A percentile compares a stretch with the other conserved stretches of the same genome.
Conservation (phyloP, 495 filamentous ascomycete species). For the Penicillium pancosmium region DNA sequence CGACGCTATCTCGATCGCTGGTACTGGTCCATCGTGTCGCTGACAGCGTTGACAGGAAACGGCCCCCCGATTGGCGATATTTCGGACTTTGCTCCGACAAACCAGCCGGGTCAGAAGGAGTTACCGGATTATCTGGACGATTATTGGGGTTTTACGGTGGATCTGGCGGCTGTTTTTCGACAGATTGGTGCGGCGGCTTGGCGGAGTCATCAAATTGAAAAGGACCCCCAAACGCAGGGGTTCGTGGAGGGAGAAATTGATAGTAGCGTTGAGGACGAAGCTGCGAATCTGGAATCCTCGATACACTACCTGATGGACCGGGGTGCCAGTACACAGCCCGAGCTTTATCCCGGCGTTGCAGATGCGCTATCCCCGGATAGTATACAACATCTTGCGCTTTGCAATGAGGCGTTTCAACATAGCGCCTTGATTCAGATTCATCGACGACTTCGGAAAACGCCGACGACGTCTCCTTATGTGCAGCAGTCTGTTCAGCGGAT, state of each 20-base stretch:
- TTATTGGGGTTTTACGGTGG: constrained; percentile 51
- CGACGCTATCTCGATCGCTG: constrained; percentile 49
- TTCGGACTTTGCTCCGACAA: constrained; percentile 21
- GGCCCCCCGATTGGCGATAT: constrained; percentile 45
- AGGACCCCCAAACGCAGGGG: constrained; percentile 6
- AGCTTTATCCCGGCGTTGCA: constrained; percentile 45
- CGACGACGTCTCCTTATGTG: constrained; percentile 36
- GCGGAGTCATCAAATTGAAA: constrained; percentile 33
- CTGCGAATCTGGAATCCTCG: constrained; percentile 37
- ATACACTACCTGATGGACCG: constrained; percentile 42
- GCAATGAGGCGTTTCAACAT: constrained; percentile 51
- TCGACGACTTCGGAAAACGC: constrained; percentile 40
- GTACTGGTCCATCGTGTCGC: constrained; percentile 51
- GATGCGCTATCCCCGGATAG: constrained; percentile 38
- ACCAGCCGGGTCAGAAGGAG: constrained; percentile 18
- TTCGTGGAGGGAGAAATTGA: constrained; percentile 29
- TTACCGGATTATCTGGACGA: constrained; percentile 49
- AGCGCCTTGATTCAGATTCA: constrained; percentile 51
- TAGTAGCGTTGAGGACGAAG: constrained; percentile 30
- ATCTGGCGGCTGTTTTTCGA: constrained; percentile 45
- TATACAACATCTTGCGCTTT: constrained; percentile 43
- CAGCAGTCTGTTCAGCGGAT: constrained; percentile 47
- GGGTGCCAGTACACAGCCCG: constrained; percentile 32
- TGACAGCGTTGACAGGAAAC: constrained; percentile 50
- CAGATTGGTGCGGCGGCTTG: constrained; percentile 48